These are phyloP conservation scores for Pleoardoris graminearum DNA, from an alignment of 2,329 filamentous ascomycete genomes.

Conservation along the genomic window DNA sequence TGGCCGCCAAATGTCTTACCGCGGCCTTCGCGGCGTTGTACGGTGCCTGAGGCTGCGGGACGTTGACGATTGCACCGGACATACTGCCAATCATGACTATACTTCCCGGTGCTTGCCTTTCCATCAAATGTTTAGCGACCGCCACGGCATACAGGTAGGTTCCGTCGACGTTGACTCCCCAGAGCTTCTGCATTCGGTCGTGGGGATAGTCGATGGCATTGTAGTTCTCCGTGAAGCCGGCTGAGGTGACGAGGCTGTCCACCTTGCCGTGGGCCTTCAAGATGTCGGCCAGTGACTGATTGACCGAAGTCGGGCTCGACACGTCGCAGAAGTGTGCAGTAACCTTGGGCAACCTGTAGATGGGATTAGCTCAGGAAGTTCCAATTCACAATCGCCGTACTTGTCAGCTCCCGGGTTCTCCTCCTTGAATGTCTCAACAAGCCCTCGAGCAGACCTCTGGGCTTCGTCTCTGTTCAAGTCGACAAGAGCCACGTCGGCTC, in stretches of 20 bases:
- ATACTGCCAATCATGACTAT: slow-evolving; percentile 97
- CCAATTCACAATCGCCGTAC: slow-evolving; percentile 49
- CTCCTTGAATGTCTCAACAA: slow-evolving; percentile 74
- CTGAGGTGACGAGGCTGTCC: slow-evolving; percentile 92
- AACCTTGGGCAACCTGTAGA: slow-evolving; percentile 70
- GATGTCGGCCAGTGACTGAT: slow-evolving; percentile 71
- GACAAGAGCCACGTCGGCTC: slow-evolving; percentile 86
- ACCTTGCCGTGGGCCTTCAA: slow-evolving; percentile 76
- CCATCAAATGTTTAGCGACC: slow-evolving; percentile 87
- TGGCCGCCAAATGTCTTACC: slow-evolving; percentile 83
- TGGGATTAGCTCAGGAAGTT: slow-evolving; percentile 1
- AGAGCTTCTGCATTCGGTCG: slow-evolving; percentile 89
- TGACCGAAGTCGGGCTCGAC: slow-evolving; percentile 76
- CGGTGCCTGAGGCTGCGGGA: slow-evolving; percentile 88
- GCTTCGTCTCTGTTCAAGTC: slow-evolving; percentile 93
- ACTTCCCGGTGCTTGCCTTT: slow-evolving; percentile 74
- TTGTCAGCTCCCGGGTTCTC: slow-evolving; percentile 76
- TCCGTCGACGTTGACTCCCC: slow-evolving; percentile 90
- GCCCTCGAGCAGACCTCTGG: slow-evolving; percentile 70
- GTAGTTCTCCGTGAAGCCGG: slow-evolving; percentile 95
- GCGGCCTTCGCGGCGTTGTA: slow-evolving; percentile 95
- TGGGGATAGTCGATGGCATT: slow-evolving; percentile 88
- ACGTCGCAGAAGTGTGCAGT: slow-evolving; percentile 92
- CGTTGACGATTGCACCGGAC: slow-evolving; percentile 91
- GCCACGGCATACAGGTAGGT: slow-evolving; percentile 86